These are phyloP conservation scores for Metarhizium sp. DNA, from an alignment of 2,329 filamentous ascomycete genomes.

Conservation along the genomic window DNA sequence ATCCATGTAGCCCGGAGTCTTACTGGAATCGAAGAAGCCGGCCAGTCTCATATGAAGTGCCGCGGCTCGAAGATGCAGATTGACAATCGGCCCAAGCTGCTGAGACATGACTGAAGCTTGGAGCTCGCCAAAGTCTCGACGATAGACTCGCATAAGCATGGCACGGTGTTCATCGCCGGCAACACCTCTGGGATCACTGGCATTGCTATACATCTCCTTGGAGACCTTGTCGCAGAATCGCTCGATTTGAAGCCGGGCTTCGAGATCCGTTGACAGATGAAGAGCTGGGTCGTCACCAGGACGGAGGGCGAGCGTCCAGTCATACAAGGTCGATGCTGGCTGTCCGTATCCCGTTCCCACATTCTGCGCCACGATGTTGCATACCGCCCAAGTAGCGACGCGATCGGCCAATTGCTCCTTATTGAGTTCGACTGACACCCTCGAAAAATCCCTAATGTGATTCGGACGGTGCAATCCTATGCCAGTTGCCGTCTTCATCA, in stretches of 20 bases:
- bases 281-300: constrained; percentile 51
- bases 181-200: constrained; percentile 60
- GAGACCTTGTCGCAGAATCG: constrained; percentile 70
- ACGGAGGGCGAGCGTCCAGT: constrained; percentile 59
- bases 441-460: constrained; percentile 74
- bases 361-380: constrained; percentile 74
- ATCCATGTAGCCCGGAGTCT: constrained; percentile 60
- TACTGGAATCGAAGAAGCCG: constrained; percentile 72
- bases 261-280: constrained; percentile 51
- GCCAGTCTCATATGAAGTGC: constrained; percentile 67
- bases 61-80: constrained; percentile 63
- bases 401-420: constrained; percentile 73
- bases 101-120: constrained; percentile 51
- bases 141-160: constrained; percentile 57
- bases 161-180: constrained; percentile 58
- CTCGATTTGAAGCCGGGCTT: constrained; percentile 61
- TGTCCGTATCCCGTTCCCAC: constrained; percentile 79
- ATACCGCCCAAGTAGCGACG: constrained; percentile 73
- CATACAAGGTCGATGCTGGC: constrained; percentile 68
- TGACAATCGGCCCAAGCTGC: constrained; percentile 47
- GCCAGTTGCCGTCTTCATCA: constrained; percentile 82
- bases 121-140: constrained; percentile 54
- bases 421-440: constrained; percentile 64
- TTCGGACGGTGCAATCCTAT: constrained; percentile 75
- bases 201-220: constrained; percentile 71